Base-by-base conservation (phyloP, 495 filamentous ascomycete species). In the Xylaria grammica region DNA sequence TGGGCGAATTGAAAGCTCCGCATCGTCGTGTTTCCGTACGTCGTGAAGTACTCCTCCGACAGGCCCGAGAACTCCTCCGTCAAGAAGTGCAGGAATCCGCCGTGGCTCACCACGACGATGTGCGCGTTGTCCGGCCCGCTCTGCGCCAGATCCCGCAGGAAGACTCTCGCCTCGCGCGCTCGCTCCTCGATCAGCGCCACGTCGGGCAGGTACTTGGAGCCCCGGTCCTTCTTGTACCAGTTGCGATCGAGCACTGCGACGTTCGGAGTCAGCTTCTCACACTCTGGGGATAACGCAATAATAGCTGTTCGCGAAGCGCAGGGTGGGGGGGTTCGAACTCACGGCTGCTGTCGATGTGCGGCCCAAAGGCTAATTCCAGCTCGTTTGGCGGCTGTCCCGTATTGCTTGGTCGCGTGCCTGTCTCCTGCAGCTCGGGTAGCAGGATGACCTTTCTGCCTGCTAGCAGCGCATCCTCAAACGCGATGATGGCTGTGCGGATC, bases 11-110 rank as follows among this genome's bases (percentile, higher is more conserved):
- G 69, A 75, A 87, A 94, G 9, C 83, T 84, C 32, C 91, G 85
- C 69, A 80, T 87, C 75, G 93, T 89, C 3, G 85, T 86, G 75
- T 93, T 93, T 1, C 6, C 13, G 61, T 68, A 72, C 4, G 15
- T 34, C 13, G 67, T 44, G 26, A 64, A 65, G 0, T 38, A 34
- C 3, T 8, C 8, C 19, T 42, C 71, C 49, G 76, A 78, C 65
- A 78, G 71, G 27, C 85, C 87, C 38, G 79, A 77, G 88, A 90
- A 93, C 65, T 94, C 90, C 54, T 91, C 85, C 4, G 90, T 93
- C 45, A 95, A 81, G 72, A 87, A 93, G 72, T 94, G 71, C 48
- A 63, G 61, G 62, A 73, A 73, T 45, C 65, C 66, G 19, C 66
- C 68, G 53, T 73, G 71, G 32, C 62, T 69, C 4, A 73, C 58